Evolutionary conservation across 164 flowering plant species (phyloP), one percentile per base, ranked within the genome.

Genomic region (Liriodendron chinense): DNA sequence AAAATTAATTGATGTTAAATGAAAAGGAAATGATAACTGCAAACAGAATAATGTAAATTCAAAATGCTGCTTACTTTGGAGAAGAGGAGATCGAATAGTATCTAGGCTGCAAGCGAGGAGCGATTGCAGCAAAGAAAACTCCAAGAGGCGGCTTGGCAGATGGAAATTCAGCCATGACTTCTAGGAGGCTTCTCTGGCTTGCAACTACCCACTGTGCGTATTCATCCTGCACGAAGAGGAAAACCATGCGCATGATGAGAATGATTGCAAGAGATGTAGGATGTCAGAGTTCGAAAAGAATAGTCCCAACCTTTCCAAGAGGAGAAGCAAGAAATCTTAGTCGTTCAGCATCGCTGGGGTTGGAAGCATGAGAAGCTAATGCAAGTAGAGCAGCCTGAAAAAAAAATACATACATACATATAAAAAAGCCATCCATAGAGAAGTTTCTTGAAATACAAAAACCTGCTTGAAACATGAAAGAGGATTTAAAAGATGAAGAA

Each of bases 31-130:
- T 7, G 28, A 25, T 26, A 16, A 67, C 34, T 26, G 20, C 47
- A 67, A 28, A 25, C 18, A 26, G 3, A 1, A 12, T 67, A 14
- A 47, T 20, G 20, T 9, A 34, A 21, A 64, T 64, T 64, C 24
- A 21, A 67, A 67, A 26, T 43, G 25, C 7, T 14, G 28, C 48
- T 47, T 12, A 94, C 96, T 88, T 91, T 2, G 97, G 97, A 25
- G 99, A 95, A 43, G 99, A 95, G 56, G 99, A 93, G 62, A 95
- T 95, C 28, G 99, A 95, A 82, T 95, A 95, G 78, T 88, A 95
- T 76, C 99, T 84, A 21, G 96, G 98, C 82, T 88, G 99, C 65
- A 95, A 78, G 22, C 88, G 96, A 69, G 98, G 98, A 59, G 98
- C 92, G 1, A 95, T 80, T 63, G 98, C 91, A 0, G 97, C 97